These are phyloP conservation scores for Polyporus tsugae DNA, from an alignment of 1,284 basidiomycete species.

Conservation along the genomic window DNA sequence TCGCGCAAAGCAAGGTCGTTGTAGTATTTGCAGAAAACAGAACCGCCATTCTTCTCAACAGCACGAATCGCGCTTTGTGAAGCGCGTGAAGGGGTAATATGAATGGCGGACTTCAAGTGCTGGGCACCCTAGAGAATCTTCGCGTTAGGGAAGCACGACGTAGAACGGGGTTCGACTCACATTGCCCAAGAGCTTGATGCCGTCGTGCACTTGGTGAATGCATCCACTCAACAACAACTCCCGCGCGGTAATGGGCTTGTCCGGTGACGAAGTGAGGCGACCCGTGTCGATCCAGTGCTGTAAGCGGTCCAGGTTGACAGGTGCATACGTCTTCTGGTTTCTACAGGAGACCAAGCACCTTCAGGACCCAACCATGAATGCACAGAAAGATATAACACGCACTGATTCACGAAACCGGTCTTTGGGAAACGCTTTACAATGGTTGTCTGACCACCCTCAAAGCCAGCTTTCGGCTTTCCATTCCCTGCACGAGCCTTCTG, in stretches of 20 bases:
- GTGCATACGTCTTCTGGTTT: conserved; percentile 78
- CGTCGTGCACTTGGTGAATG: conserved; percentile 88
- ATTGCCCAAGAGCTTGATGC: conserved; percentile 91
- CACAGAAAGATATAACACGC: conserved; percentile 45
- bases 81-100: conserved; percentile 87
- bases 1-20: conserved; percentile 87
- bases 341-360: conserved; percentile 46
- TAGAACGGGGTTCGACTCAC: conserved; percentile 51
- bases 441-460: conserved; percentile 97
- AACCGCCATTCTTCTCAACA: conserved; percentile 85
- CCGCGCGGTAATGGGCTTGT: conserved; percentile 88
- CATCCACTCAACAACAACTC: conserved; percentile 89
- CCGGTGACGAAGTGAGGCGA: conserved; percentile 80
- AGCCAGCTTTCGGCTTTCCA: conserved; percentile 85
- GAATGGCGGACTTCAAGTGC: conserved; percentile 77
- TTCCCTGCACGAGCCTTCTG: conserved; percentile 94
- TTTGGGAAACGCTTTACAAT: conserved; percentile 94
- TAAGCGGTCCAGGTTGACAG: conserved; percentile 88
- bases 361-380: conserved; percentile 10
- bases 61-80: conserved; percentile 88
- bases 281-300: conserved; percentile 93
- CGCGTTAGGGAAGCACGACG: not conserved
- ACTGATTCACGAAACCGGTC: conserved; percentile 94
- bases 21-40: conserved; percentile 92
- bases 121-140: conserved; percentile 60